Evolutionary conservation across 805 yeast genomes (phyloP), one percentile per base, ranked within the genome.

Genomic region (Suhomyces pyralidae): DNA sequence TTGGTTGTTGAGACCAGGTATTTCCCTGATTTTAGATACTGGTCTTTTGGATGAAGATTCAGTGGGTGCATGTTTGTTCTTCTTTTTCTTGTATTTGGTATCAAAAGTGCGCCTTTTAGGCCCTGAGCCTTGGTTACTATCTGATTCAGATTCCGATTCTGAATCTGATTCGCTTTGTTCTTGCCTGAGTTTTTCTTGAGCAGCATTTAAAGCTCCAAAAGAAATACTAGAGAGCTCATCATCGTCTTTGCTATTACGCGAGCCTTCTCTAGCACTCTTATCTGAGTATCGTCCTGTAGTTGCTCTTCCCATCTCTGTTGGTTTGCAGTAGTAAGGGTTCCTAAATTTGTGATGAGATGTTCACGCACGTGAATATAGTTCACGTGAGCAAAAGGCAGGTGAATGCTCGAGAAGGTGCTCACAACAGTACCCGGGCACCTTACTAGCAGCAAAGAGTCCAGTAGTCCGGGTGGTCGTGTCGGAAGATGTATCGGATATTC

Each of bases 61-160:
- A 2, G 83, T 72, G 10, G 99, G 99, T 0, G 96, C 97, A 73
- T 93, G 97, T 65, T 92, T 93, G 56, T 70, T 77, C 60, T 75
- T 80, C 55, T 59, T 58, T 54, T 59, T 57, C 47, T 42, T 46
- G 32, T n/a, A 25, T 20, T 40, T 50, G 43, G 43, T 44, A 12
- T 24, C 30, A 8, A 42, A 24, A 38, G 42, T 19, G 14, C 45
- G 19, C 48, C 42, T 32, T 40, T 49, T 46, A 51, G 40, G 20
- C 40, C 30, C 43, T 46, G 38, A 46, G 12, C 36, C 24, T 25
- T 32, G 40, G 14, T 22, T 26, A 1, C 52, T 48, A 2, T 9
- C 45, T 17, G 49, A 22, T 14, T 48, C 57, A n/a, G 54, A 51
- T 19, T 53, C 54, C 1, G 51, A 52, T 12, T 43, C 52, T 3